Percentiles rank a stretch among this genome's conserved stretches.
Evolutionary conservation across 306 rosid genomes (phyloP).

Genomic region (Calophaca sinica): DNA sequence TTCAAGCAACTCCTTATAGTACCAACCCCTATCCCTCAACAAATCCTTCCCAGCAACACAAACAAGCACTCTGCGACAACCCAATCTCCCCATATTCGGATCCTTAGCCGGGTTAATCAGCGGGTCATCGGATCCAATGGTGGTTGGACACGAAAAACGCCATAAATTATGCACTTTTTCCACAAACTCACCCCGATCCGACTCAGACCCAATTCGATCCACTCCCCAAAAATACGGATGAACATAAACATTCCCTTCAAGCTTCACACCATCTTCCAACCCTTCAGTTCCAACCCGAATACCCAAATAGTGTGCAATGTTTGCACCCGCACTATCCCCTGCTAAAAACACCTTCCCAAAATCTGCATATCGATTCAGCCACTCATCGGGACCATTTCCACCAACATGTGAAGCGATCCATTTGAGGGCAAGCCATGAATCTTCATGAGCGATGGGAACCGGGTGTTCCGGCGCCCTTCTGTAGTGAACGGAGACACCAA

Average conservation of each 20-base stretch:
- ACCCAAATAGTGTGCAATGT: conserved; percentile 62
- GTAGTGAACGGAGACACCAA: conserved; percentile 74
- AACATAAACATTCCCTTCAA: conserved; percentile 57
- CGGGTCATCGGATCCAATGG: conserved; percentile 66
- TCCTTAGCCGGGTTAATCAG: conserved; percentile 66
- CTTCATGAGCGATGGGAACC: conserved; percentile 62
- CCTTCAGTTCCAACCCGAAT: conserved; percentile 58
- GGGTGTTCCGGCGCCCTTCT: conserved; percentile 79
- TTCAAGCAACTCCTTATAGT: conserved; percentile 55
- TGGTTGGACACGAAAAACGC: conserved; percentile 56
- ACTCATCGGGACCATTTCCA: conserved; percentile 62
- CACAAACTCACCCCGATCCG: background rate
- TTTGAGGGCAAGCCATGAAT: conserved; percentile 64
- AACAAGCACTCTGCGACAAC: conserved; percentile 59
- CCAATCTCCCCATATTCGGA: conserved; percentile 57
- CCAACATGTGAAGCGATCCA: conserved; percentile 67
- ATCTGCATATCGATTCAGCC: conserved; percentile 65
- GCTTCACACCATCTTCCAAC: conserved; percentile 43
- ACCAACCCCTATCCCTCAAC: conserved; percentile 59
- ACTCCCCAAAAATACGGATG: conserved; percentile 78
- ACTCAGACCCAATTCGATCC: conserved; percentile 56
- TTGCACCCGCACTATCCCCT: conserved; percentile 86
- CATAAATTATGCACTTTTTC: conserved; percentile 47
- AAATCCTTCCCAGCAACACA: conserved; percentile 73
- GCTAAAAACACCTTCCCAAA: conserved; percentile 54